A percentile compares a stretch with the other conserved stretches of the same genome.
phyloP scores from a whole-genome alignment of 2,329 filamentous ascomycete species.

The Colletotrichum incanum region DNA sequence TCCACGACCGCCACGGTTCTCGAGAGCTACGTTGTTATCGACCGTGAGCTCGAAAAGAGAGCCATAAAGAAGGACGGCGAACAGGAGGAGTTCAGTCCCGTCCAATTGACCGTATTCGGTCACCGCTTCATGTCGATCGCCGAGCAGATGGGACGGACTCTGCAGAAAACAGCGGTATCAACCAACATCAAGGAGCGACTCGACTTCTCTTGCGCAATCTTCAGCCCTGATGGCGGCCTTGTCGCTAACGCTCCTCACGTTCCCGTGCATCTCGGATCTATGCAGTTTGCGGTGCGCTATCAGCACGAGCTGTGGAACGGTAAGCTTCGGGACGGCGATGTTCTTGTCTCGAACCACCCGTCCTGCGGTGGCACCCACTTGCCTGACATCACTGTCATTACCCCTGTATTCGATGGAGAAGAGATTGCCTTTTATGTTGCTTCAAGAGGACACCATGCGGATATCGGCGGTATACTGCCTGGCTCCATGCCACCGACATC shows the following conservation, averaged over 20 bases:
- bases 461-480: constrained; percentile 82
- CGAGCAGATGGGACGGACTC: constrained; percentile 83
- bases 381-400: constrained; percentile 60
- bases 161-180: constrained; percentile 83
- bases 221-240: constrained; percentile 79
- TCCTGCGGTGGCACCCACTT: constrained; percentile 53
- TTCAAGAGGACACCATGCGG: constrained; percentile 53
- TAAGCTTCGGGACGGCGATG: constrained; percentile 80
- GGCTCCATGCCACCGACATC: constrained; percentile 88
- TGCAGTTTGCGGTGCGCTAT: constrained; percentile 81
- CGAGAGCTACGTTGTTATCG: constrained; percentile 55
- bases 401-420: constrained; percentile 54
- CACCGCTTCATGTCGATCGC: constrained; percentile 88
- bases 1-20: constrained; percentile 53
- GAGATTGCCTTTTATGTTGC: constrained; percentile 54
- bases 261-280: constrained; percentile 83
- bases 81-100: constrained; percentile 75
- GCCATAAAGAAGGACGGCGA: constrained; percentile 74
- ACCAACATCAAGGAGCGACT: constrained; percentile 86
- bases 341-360: constrained; percentile 74
- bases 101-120: constrained; percentile 81
- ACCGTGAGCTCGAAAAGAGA: constrained; percentile 41
- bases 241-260: constrained; percentile 84
- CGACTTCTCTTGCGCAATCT: constrained; percentile 85
- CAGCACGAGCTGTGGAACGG: constrained; percentile 79